Percentiles rank a stretch among this genome's conserved stretches.
phyloP scores from a whole-genome alignment of 371 early-diverging fungal species.

The Basidiobolus meristosporus region DNA sequence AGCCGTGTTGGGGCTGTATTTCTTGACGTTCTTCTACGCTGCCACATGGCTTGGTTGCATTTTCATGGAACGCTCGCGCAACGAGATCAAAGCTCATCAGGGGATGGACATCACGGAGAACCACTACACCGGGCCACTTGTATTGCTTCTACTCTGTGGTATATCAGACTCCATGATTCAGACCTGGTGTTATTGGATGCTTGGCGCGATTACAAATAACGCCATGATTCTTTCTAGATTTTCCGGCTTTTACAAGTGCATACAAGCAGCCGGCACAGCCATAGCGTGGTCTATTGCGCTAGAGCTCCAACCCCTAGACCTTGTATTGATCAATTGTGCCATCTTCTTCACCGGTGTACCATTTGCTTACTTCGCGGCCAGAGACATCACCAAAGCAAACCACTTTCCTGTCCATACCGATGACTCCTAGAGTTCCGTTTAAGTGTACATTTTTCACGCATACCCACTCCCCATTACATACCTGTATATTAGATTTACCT shows the following conservation, averaged over 20 bases:
- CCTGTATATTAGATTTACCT: too few species aligned
- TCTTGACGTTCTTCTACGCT: constrained; percentile 21
- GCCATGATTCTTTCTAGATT: constrained; percentile 39
- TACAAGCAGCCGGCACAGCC: constrained; percentile 20
- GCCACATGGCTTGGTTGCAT: constrained; percentile 41
- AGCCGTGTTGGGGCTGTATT: constrained; percentile 21
- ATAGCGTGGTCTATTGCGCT: constrained; percentile 15
- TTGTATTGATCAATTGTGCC: too few species aligned
- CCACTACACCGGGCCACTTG: constrained; percentile 27
- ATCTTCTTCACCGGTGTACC: too few species aligned
- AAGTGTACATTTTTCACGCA: too few species aligned
- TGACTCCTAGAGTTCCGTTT: too few species aligned
- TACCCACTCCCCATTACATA: too few species aligned
- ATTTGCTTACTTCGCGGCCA: too few species aligned
- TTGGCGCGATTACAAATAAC: constrained; percentile 57
- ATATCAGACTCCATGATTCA: constrained; percentile 48
- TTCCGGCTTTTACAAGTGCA: constrained; percentile 27
- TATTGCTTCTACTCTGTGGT: constrained; percentile 47
- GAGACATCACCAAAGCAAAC: too few species aligned
- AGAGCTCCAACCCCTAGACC: too few species aligned
- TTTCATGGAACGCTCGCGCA: constrained; percentile 28
- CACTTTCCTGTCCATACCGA: too few species aligned
- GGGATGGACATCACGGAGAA: constrained; percentile 15
- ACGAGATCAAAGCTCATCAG: constrained; percentile 5
- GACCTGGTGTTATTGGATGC: constrained; percentile 34